These are phyloP conservation scores for Aspergillus sclerotioniger DNA, from an alignment of 495 filamentous ascomycete species.

Conservation along the genomic window DNA sequence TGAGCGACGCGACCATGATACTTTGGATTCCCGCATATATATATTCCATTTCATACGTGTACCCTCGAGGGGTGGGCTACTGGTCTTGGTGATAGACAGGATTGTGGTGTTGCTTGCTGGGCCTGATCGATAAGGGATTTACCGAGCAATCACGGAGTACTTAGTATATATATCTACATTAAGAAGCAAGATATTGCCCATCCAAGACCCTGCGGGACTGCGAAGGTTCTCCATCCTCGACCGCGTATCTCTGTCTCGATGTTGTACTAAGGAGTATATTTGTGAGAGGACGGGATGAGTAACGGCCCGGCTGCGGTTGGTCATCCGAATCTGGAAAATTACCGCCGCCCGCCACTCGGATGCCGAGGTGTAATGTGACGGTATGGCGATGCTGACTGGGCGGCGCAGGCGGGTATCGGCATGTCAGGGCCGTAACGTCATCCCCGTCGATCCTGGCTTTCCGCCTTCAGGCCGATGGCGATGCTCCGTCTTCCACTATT, in stretches of 20 bases:
- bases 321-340: slow-evolving; percentile 1
- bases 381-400: slow-evolving; percentile 10
- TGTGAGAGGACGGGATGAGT: neutral
- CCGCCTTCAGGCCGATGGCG: slow-evolving; percentile 22
- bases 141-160: no score
- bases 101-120: neutral
- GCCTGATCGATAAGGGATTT: no score
- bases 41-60: slow-evolving; percentile 2
- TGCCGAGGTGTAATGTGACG: slow-evolving; percentile 18
- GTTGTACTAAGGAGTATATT: no score
- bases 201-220: no score
- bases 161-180: no score
- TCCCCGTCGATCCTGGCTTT: slow-evolving; percentile 10
- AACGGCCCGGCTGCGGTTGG: slow-evolving; percentile 11
- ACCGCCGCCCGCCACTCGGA: slow-evolving; percentile 19
- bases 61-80: neutral
- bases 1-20: slow-evolving; percentile 25
- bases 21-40: slow-evolving; percentile 6
- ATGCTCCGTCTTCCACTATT: slow-evolving; percentile 6
- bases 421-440: slow-evolving; percentile 34
- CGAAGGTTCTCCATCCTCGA: no score
- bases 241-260: no score
- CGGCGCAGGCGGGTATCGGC: slow-evolving; percentile 37
- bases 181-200: no score
- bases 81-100: neutral